phyloP scores from a whole-genome alignment of 208 protist species.

The Crithidia sp. region DNA sequence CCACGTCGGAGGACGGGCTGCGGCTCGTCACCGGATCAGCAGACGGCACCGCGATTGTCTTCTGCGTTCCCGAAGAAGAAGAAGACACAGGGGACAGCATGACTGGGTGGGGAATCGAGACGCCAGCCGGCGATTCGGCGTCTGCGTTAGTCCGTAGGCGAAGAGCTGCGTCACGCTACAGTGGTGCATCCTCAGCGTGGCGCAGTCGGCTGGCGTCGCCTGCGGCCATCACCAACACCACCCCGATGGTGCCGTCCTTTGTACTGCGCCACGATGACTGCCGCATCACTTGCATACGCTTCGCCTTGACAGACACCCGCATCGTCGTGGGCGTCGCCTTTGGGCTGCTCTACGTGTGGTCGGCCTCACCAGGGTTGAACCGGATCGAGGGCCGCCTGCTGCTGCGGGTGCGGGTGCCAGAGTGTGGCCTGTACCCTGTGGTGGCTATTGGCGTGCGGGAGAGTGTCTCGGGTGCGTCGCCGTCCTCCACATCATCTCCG shows the following conservation, averaged over 20 bases:
- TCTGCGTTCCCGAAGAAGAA: conserved; percentile 19
- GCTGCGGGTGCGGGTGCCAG: conserved; percentile 48
- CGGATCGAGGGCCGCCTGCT: conserved; percentile 63
- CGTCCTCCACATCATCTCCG: neutral
- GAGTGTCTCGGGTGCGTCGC: neutral
- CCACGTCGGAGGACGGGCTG: conserved; percentile 45
- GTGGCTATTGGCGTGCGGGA: conserved; percentile 40
- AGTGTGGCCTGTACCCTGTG: conserved; percentile 57
- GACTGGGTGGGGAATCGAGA: neutral
- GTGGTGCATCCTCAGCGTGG: no score
- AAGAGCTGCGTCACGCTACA: neutral
- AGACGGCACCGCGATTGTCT: conserved; percentile 71
- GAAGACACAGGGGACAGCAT: neutral
- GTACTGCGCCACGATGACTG: conserved; percentile 55
- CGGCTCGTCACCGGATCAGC: conserved; percentile 68
- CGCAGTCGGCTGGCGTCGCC: neutral
- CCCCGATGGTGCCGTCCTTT: conserved; percentile 29
- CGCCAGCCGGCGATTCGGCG: neutral
- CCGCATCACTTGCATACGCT: conserved; percentile 51
- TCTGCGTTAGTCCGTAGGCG: neutral
- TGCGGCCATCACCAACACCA: neutral
- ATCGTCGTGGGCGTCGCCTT: conserved; percentile 69
- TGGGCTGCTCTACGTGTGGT: conserved; percentile 78
- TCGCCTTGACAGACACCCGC: conserved; percentile 60
- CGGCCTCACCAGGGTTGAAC: conserved; percentile 63